Conservation (phyloP, 2,329 filamentous ascomycete species). For the Fusarium buxicola region DNA sequence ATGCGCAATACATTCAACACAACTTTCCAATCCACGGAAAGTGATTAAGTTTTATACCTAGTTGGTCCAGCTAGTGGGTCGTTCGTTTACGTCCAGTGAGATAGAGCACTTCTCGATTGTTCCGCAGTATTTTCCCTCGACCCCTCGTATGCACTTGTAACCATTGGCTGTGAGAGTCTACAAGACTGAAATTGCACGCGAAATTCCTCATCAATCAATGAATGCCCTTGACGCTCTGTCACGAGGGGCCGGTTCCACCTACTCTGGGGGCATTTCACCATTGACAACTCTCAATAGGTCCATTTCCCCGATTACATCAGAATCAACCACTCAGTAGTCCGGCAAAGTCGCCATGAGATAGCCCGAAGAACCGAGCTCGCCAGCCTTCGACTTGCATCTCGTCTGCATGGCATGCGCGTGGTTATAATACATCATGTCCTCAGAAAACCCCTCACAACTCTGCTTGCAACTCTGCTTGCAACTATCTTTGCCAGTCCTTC, state of each 20-base stretch:
- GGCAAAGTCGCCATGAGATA: constrained; percentile 38
- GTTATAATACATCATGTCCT: constrained; percentile 38
- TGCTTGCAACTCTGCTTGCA: not conserved
- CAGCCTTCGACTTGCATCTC: constrained; percentile 20
- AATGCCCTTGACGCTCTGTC: not conserved
- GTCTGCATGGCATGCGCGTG: constrained; percentile 10
- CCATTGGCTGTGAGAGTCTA: not conserved
- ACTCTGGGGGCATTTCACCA: constrained; percentile 11
- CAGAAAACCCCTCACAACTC: constrained; percentile 26
- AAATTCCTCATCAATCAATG: not conserved
- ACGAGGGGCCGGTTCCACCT: constrained; percentile 23
- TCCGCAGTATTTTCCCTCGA: too few relatives aligned
- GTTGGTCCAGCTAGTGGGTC: too few relatives aligned
- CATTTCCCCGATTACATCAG: constrained; percentile 25
- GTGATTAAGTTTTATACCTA: too few relatives aligned
- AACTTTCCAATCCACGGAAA: too few relatives aligned
- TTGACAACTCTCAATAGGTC: constrained; percentile 23
- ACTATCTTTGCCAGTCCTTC: not conserved
- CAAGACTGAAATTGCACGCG: constrained; percentile 1
- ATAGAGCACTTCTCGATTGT: too few relatives aligned
- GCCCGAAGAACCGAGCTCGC: constrained; percentile 40
- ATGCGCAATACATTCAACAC: too few relatives aligned
- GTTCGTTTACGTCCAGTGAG: too few relatives aligned
- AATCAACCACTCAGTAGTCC: not conserved
- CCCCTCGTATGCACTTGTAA: not conserved